Base-by-base conservation (phyloP, 495 filamentous ascomycete genomes). In the Tuber calosporum region DNA sequence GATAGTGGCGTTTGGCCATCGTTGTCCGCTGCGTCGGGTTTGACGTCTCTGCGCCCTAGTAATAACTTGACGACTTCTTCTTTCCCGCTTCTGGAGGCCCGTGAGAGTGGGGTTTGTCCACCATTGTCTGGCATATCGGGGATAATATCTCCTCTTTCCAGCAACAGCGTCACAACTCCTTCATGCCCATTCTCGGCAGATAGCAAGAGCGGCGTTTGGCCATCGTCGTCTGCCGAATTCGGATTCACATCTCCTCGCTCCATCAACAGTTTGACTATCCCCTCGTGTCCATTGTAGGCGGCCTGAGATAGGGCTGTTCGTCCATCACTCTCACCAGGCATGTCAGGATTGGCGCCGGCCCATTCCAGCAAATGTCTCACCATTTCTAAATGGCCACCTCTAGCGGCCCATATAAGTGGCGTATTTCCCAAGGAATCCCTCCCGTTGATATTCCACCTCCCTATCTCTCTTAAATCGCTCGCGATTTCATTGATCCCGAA, bases 281-380 rank as follows among this genome's bases (percentile, higher is more conserved):
- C 68, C 79, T 67, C 71, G 36, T 73, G 48, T 39, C 72, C 72
- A 30, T 73, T 73, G 40, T 58, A 41, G 2, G 72, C 69, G 3
- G 72, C 69, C 0, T 71, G 72, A 62, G 69, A 70, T 22, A 73
- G 41, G 30, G 69, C 68, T 4, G 72, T 73, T 67, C 68, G 68
- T 0, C 68, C 68, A 26, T 40, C n/a, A 6, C 68, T 69, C 68
- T 69, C 9, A 17, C 53, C 53, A 7, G 68, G 20, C 39, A 41
- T 34, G 37, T 69, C 68, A 2, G 42, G n/a, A 34, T 69, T 42
- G 38, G 30, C 13, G 22, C 42, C 42, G 5, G 39, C 19, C 37
- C 39, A 69, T 62, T 30, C 53, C 17, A 69, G 37, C n/a, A 69
- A 43, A 41, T 30, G 36, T 69, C 68, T 69, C 30, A 42, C 68